These are phyloP conservation scores for Capronia americana DNA, from an alignment of 2,329 filamentous ascomycete genomes.

Conservation along the genomic window DNA sequence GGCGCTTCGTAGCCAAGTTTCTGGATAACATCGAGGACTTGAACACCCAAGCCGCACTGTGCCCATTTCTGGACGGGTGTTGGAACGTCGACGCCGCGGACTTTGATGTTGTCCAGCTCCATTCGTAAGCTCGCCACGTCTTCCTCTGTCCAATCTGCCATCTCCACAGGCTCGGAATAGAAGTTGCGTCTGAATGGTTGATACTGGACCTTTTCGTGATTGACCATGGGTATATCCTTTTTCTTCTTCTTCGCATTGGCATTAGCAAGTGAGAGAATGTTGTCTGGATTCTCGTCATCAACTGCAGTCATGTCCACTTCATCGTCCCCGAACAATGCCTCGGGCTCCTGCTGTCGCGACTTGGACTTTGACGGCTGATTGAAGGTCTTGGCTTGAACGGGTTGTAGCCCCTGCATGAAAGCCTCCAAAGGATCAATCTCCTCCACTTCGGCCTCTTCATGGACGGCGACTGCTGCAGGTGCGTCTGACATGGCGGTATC, in stretches of 20 bases:
- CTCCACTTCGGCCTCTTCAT: slow-evolving; percentile 66
- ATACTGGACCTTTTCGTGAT: slow-evolving; percentile 86
- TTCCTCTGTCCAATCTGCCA: slow-evolving; percentile 81
- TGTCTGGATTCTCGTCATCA: slow-evolving; percentile 66
- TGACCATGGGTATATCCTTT: slow-evolving; percentile 87
- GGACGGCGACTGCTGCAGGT: slow-evolving; percentile 50
- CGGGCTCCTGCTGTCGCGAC: slow-evolving; percentile 69
- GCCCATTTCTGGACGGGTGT: slow-evolving; percentile 97
- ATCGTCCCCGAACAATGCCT: slow-evolving; percentile 84
- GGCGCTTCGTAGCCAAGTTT: slow-evolving; percentile 84
- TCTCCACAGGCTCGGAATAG: slow-evolving; percentile 86
- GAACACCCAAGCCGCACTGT: slow-evolving; percentile 86
- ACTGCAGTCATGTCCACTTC: slow-evolving; percentile 71
- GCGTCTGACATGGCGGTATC: slow-evolving; percentile 46
- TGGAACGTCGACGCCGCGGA: slow-evolving; percentile 83
- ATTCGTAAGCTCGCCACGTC: slow-evolving; percentile 81
- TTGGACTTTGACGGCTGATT: slow-evolving; percentile 48
- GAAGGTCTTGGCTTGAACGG: slow-evolving; percentile 48
- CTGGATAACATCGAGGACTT: slow-evolving; percentile 84
- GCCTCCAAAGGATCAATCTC: slow-evolving; percentile 89
- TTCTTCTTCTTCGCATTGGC: slow-evolving; percentile 68
- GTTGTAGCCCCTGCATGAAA: slow-evolving; percentile 81
- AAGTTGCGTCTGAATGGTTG: slow-evolving; percentile 91
- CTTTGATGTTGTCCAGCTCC: slow-evolving; percentile 94
- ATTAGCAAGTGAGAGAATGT: slow-evolving; percentile 64